These are phyloP conservation scores for Venturiaceae sp. DNA, from an alignment of 2,329 filamentous ascomycete species.

Conservation along the genomic window DNA sequence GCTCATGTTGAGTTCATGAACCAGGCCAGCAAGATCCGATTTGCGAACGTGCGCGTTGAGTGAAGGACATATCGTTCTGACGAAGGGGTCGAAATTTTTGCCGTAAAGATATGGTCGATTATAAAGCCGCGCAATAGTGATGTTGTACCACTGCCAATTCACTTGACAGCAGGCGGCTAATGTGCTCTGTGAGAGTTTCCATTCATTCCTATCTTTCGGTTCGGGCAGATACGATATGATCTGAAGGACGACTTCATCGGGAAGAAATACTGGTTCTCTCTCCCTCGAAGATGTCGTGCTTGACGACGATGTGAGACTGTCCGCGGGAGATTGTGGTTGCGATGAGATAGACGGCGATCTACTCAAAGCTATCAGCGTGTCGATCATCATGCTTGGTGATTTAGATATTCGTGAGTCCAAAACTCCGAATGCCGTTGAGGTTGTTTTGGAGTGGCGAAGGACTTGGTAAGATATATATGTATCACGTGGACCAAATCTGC, in stretches of 20 bases:
- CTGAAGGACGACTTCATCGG: constrained; percentile 43
- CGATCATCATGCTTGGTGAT: not conserved
- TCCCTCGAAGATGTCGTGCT: not conserved
- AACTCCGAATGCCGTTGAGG: not conserved
- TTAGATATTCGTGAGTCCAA: not conserved
- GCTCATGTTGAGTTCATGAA: constrained; percentile 43
- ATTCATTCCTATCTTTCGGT: not conserved
- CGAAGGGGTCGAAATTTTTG: constrained; percentile 43
- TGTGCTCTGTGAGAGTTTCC: constrained; percentile 28
- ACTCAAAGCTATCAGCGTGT: not conserved
- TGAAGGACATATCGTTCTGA: constrained; percentile 43
- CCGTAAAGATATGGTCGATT: constrained; percentile 40
- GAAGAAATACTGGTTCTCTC: constrained; percentile 29
- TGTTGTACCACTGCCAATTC: constrained; percentile 23
- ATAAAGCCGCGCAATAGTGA: constrained; percentile 43
- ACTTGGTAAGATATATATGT: too few relatives aligned
- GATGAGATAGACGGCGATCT: not conserved
- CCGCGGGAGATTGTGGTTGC: not conserved
- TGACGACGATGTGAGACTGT: not conserved
- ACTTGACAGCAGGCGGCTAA: constrained; percentile 42
- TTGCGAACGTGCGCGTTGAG: constrained; percentile 38
- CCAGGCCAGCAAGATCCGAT: constrained; percentile 38
- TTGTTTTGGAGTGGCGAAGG: not conserved
- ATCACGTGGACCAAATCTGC: too few relatives aligned
- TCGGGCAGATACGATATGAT: constrained; percentile 34